phyloP scores from a whole-genome alignment of 768 basidiomycete genomes.

The Porphyrellus cyaneotinctus region DNA sequence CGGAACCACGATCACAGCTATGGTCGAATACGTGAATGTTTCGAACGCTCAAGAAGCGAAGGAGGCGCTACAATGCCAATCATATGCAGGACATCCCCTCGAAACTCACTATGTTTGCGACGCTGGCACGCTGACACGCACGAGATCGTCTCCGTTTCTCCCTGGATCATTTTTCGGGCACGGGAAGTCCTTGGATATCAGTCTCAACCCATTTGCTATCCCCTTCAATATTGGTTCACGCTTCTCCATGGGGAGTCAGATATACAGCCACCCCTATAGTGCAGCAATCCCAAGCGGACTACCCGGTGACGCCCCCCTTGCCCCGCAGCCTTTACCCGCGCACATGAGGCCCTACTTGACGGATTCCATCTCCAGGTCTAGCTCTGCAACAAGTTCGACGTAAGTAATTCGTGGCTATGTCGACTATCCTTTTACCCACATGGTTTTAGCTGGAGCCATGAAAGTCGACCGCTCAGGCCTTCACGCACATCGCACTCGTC shows the following conservation, averaged over 20 bases:
- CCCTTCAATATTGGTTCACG: constrained; percentile 26
- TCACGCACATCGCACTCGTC: constrained; percentile 12
- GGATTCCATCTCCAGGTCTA: constrained; percentile 31
- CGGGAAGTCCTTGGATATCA: constrained; percentile 18
- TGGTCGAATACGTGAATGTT: constrained; percentile 59
- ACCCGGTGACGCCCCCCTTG: constrained; percentile 21
- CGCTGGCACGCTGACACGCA: not conserved
- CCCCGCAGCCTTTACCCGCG: constrained; percentile 22
- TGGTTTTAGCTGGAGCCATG: constrained; percentile 30
- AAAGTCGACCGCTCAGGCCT: constrained; percentile 17
- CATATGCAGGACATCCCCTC: constrained; percentile 49
- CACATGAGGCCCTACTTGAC: constrained; percentile 14
- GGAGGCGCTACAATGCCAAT: constrained; percentile 55
- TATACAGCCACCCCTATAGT: constrained; percentile 2
- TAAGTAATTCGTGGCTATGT: constrained; percentile 13
- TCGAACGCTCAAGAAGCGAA: constrained; percentile 63
- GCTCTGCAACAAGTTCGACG: constrained; percentile 33
- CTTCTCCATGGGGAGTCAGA: constrained; percentile 1
- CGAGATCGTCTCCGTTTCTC: constrained; percentile 4
- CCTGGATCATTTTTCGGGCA: constrained; percentile 9
- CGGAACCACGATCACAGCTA: constrained; percentile 45
- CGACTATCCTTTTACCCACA: not conserved
- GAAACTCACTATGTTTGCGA: constrained; percentile 36
- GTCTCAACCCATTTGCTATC: constrained; percentile 32
- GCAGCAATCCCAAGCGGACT: constrained; percentile 13